Conservation (phyloP, 495 filamentous ascomycete species). For the Penicillium turbatum region DNA sequence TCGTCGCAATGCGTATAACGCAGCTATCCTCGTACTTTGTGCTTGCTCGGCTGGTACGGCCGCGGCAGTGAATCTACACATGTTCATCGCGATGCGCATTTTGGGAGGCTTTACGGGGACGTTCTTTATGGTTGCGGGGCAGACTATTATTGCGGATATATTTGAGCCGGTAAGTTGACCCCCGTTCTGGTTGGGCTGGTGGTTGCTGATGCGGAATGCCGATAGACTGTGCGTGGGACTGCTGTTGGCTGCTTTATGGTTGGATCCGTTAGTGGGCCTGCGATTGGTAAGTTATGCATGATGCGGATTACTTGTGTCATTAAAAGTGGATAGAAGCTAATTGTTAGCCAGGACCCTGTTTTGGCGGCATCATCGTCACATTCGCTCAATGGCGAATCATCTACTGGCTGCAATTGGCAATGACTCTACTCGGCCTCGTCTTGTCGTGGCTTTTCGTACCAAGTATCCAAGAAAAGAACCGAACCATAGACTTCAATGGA, state of each 20-base stretch:
- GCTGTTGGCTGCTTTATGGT: slow-evolving; percentile 52
- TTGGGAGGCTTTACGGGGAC: slow-evolving; percentile 42
- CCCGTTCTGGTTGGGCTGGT: neutral
- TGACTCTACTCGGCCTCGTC: slow-evolving; percentile 40
- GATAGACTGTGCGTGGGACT: slow-evolving; percentile 50
- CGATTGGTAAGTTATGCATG: slow-evolving; percentile 44
- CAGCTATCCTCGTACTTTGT: slow-evolving; percentile 36
- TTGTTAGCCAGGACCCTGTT: slow-evolving; percentile 35
- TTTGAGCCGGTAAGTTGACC: slow-evolving; percentile 38
- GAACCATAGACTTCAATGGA: neutral
- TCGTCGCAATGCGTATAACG: slow-evolving; percentile 32
- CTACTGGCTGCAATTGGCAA: slow-evolving; percentile 55
- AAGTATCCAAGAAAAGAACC: slow-evolving; percentile 21
- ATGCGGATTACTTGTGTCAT: neutral
- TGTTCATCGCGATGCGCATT: slow-evolving; percentile 41
- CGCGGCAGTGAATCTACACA: slow-evolving; percentile 28
- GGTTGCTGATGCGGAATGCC: slow-evolving; percentile 1
- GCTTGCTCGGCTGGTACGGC: slow-evolving; percentile 36
- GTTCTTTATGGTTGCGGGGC: slow-evolving; percentile 46
- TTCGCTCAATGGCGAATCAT: slow-evolving; percentile 53
- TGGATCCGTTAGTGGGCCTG: slow-evolving; percentile 53
- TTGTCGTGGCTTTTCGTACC: slow-evolving; percentile 41
- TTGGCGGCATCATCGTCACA: slow-evolving; percentile 53
- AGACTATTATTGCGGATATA: slow-evolving; percentile 46
- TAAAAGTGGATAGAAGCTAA: neutral